Evolutionary conservation across 2,329 filamentous ascomycete species (phyloP).

Genomic region (Fusarium proliferatum): DNA sequence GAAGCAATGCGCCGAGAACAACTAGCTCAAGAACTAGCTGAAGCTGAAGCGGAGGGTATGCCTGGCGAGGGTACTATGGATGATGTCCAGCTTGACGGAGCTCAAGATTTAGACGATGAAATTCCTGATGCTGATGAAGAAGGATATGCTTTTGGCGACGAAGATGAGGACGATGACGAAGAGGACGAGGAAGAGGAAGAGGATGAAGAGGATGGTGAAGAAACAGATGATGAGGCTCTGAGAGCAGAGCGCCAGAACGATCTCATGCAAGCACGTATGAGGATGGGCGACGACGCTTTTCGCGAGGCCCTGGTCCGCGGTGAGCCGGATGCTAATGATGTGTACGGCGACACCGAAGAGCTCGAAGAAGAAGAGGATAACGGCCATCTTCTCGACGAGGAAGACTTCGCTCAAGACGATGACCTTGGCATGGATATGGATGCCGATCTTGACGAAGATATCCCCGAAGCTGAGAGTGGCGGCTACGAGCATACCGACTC

Average conservation of each 20-base stretch:
- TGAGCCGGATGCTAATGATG: conserved; percentile 58
- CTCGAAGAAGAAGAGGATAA: conserved; percentile 66
- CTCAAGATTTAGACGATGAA: conserved; percentile 75
- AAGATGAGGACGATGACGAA: conserved; percentile 57
- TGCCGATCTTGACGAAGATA: conserved; percentile 76
- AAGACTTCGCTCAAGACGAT: conserved; percentile 62
- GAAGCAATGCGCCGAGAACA: conserved; percentile 78
- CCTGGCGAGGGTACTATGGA: conserved; percentile 62
- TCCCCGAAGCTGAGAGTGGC: conserved; percentile 72
- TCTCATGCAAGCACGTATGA: conserved; percentile 62
- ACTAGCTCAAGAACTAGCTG: conserved; percentile 78
- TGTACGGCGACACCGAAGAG: conserved; percentile 66
- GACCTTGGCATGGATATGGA: conserved; percentile 63
- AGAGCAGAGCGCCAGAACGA: conserved; percentile 60
- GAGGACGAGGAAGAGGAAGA: conserved; percentile 49
- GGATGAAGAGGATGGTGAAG: conserved; percentile 53
- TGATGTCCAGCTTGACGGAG: conserved; percentile 66
- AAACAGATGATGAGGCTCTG: conserved; percentile 53
- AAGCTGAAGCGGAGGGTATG: conserved; percentile 64
- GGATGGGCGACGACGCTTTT: conserved; percentile 70
- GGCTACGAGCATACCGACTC: conserved; percentile 84
- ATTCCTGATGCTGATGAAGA: conserved; percentile 74
- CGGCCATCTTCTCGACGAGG: conserved; percentile 71
- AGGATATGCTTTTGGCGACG: conserved; percentile 62
- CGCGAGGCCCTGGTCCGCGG: conserved; percentile 67